Evolutionary conservation across 2,329 filamentous ascomycete genomes (phyloP).

Genomic region (Arachnomyces sp.): DNA sequence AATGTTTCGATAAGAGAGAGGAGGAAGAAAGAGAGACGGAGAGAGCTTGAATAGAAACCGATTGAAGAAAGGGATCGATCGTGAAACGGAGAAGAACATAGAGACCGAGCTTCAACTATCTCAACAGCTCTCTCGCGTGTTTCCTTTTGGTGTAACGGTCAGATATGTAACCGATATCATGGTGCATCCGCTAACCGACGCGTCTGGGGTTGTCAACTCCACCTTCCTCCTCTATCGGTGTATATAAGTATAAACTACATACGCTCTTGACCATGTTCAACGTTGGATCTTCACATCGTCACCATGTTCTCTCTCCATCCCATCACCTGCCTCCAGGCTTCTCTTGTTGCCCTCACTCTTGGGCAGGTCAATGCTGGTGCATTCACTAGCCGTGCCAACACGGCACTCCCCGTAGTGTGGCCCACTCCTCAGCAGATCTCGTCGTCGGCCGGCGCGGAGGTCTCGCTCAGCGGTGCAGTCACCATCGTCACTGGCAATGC

Average conservation of each 20-base stretch:
- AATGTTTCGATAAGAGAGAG: too few relatives aligned
- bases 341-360: slow-evolving; percentile 4
- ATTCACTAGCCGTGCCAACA: slow-evolving; percentile 2
- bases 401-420: slow-evolving; percentile 7
- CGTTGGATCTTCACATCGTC: too few relatives aligned
- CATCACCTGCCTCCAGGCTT: slow-evolving; percentile 7
- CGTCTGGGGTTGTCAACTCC: too few relatives aligned
- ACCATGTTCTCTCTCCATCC: slow-evolving; percentile 7
- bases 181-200: too few relatives aligned
- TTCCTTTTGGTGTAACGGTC: too few relatives aligned
- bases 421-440: slow-evolving; percentile 13
- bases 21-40: too few relatives aligned
- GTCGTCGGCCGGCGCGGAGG: slow-evolving; percentile 5
- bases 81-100: neutral
- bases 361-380: slow-evolving; percentile 4
- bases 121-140: too few relatives aligned
- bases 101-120: too few relatives aligned
- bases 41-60: neutral
- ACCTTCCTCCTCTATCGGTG: too few relatives aligned
- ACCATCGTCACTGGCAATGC: slow-evolving; percentile 15
- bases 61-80: neutral
- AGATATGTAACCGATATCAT: too few relatives aligned
- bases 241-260: too few relatives aligned
- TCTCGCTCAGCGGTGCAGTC: slow-evolving; percentile 12
- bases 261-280: too few relatives aligned